Conservation (phyloP, 2,329 filamentous ascomycete genomes). For the Ophiostoma ulmi region DNA sequence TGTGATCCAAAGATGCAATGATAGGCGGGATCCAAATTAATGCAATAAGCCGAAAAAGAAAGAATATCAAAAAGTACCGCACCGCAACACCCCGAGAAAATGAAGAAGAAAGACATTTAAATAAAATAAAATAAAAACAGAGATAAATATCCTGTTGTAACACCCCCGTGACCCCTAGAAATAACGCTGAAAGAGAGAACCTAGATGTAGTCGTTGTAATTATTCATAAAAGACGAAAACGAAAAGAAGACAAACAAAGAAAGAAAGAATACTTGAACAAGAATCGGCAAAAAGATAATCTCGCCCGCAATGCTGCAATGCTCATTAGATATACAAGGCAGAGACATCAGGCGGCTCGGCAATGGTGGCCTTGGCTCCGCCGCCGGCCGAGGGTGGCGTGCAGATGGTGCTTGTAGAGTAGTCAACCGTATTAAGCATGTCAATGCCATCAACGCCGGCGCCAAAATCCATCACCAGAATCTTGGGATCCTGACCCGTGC, state of each 20-base stretch:
- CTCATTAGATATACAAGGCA: conserved; percentile 8
- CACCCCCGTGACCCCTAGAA: background rate
- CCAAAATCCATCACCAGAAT: conserved; percentile 94
- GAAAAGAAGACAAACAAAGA: background rate
- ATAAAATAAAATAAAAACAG: no score
- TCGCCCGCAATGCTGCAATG: no score
- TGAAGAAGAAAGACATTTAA: background rate
- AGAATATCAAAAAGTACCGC: background rate
- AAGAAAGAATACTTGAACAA: background rate
- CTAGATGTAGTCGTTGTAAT: background rate
- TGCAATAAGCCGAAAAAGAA: background rate
- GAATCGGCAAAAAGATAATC: background rate
- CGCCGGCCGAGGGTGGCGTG: background rate
- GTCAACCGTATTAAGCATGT: conserved; percentile 45
- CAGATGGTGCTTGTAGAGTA: conserved; percentile 14
- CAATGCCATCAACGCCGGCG: conserved; percentile 52
- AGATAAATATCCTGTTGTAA: background rate
- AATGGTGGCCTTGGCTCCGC: background rate
- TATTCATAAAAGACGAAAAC: background rate
- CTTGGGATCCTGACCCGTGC: conserved; percentile 88
- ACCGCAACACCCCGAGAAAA: no score
- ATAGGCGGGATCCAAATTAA: background rate
- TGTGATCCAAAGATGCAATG: background rate
- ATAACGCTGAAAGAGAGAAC: background rate
- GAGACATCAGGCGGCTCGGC: background rate